These are phyloP conservation scores for Fusarium chaquense DNA, from an alignment of 2,329 filamentous ascomycete species.

Conservation along the genomic window DNA sequence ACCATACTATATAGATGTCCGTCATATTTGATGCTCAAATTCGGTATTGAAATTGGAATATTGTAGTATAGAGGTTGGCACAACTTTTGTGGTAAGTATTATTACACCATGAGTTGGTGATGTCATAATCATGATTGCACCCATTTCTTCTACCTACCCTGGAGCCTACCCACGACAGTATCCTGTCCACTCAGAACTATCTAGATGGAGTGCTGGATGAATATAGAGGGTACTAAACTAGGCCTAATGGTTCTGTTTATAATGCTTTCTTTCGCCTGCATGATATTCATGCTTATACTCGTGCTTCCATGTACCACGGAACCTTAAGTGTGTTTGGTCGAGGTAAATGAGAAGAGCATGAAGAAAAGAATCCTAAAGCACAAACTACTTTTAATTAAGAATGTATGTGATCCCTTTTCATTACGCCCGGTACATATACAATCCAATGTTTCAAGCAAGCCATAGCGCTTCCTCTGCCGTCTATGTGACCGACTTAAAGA, in stretches of 20 bases:
- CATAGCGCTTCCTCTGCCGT: constrained; percentile 20
- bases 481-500: constrained; percentile 42
- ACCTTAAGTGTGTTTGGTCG: neutral
- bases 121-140: constrained; percentile 33
- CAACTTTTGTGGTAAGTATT: neutral
- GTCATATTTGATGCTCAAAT: constrained; percentile 25
- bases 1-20: constrained; percentile 52
- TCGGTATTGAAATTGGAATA: neutral
- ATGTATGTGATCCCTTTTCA: constrained; percentile 34
- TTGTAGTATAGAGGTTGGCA: neutral
- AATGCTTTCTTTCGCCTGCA: neutral
- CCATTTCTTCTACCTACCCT: constrained; percentile 32
- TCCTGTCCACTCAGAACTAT: neutral
- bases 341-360: neutral
- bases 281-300: neutral
- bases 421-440: constrained; percentile 41
- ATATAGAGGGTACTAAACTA: neutral
- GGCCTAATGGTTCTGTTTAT: neutral
- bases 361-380: neutral
- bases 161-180: neutral
- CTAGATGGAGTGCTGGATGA: neutral
- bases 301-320: neutral
- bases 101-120: constrained; percentile 29
- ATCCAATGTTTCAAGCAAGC: constrained; percentile 32
- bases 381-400: constrained; percentile 33